Conservation (phyloP, 139 green algal genomes). For the Haematococcus lacustris region DNA sequence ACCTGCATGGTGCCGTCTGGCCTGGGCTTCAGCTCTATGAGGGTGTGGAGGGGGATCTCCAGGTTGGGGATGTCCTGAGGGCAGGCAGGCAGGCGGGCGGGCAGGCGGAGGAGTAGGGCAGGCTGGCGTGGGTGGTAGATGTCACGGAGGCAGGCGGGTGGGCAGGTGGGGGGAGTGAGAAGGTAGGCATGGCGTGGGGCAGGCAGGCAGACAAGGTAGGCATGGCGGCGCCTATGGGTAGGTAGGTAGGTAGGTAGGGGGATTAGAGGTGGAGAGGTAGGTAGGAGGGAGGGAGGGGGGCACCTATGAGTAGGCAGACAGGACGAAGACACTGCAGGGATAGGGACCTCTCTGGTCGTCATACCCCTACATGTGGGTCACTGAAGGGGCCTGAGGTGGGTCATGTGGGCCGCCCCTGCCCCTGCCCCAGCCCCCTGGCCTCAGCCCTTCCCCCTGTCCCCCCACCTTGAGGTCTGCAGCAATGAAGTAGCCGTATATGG, state of each 20-base stretch:
- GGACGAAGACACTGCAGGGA: not conserved
- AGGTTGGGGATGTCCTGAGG: slow-evolving; percentile 25
- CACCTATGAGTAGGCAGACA: not conserved
- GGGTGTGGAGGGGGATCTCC: slow-evolving; percentile 79
- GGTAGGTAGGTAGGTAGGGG: no score
- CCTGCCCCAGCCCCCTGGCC: no score
- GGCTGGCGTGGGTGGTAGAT: not conserved
- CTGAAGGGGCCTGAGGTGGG: not conserved
- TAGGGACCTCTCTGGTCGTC: not conserved
- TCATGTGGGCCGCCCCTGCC: not conserved
- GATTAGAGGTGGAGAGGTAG: no score
- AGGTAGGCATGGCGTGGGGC: no score
- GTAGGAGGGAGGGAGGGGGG: no score
- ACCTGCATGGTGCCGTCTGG: slow-evolving; percentile 81
- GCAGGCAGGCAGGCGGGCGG: no score
- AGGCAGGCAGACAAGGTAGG: no score
- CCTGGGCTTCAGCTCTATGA: slow-evolving; percentile 72
- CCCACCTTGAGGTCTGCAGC: slow-evolving; percentile 28
- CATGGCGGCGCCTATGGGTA: no score
- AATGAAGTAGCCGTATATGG: slow-evolving; percentile 87
- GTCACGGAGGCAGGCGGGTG: not conserved
- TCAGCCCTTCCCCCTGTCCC: no score
- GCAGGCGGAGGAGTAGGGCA: not conserved
- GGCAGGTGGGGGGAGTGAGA: not conserved
- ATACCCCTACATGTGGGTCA: not conserved